These are phyloP conservation scores for Bipolaris victoriae DNA, from an alignment of 2,329 filamentous ascomycete genomes.

Conservation along the genomic window DNA sequence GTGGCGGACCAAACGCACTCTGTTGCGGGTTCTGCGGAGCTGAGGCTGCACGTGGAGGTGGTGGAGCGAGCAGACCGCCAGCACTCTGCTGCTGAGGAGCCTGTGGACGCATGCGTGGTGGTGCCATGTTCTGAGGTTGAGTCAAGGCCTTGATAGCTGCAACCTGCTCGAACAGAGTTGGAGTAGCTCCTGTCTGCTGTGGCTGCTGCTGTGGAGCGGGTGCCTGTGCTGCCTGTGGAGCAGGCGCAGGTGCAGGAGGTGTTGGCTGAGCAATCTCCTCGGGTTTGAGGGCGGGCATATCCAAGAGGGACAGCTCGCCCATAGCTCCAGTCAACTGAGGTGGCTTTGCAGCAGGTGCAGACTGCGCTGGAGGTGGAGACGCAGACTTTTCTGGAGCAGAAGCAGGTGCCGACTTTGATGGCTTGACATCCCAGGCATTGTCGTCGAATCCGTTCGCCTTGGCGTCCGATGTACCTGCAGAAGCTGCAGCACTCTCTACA, in stretches of 20 bases:
- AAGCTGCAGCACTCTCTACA: constrained; percentile 54
- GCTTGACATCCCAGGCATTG: constrained; percentile 96
- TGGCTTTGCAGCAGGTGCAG: constrained; percentile 45
- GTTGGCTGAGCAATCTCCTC: constrained; percentile 50
- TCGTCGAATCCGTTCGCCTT: constrained; percentile 80
- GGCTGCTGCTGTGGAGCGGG: constrained; percentile 42
- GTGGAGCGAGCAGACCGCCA: constrained; percentile 73
- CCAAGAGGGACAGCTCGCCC: constrained; percentile 69
- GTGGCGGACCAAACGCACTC: constrained; percentile 71
- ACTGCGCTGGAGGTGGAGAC: constrained; percentile 50
- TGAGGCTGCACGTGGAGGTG: constrained; percentile 80
- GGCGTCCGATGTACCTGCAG: constrained; percentile 57
- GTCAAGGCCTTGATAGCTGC: constrained; percentile 49
- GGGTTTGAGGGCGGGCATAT: constrained; percentile 53
- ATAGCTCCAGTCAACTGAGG: constrained; percentile 67
- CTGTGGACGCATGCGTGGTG: constrained; percentile 70
- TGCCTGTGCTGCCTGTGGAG: constrained; percentile 50
- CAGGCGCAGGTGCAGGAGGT: constrained; percentile 47
- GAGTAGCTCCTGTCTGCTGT: constrained; percentile 55
- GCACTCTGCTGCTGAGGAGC: constrained; percentile 68
- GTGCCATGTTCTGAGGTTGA: constrained; percentile 45
- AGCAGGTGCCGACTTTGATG: constrained; percentile 63
- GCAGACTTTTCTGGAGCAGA: constrained; percentile 13
- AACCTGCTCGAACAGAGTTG: constrained; percentile 46
- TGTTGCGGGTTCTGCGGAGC: constrained; percentile 77